These are phyloP conservation scores for Allantophomopsis lycopodina DNA, from an alignment of 2,329 filamentous ascomycete species.

Conservation along the genomic window DNA sequence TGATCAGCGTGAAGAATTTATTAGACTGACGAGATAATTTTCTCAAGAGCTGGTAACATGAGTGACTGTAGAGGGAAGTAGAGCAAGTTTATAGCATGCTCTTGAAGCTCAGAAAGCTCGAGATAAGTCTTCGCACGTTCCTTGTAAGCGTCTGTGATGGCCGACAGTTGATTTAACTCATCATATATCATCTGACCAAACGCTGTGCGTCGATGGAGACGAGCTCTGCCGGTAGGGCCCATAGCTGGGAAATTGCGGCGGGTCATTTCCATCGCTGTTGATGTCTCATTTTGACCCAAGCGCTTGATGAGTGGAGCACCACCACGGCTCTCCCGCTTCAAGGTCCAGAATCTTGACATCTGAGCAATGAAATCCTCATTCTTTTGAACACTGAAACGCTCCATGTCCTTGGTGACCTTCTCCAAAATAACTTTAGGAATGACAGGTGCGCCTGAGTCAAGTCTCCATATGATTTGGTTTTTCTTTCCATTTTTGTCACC, in stretches of 20 bases:
- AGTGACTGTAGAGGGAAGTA: slow-evolving; percentile 81
- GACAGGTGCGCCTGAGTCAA: slow-evolving; percentile 88
- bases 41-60: slow-evolving; percentile 65
- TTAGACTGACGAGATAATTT: slow-evolving; percentile 61
- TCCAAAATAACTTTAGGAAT: slow-evolving; percentile 83
- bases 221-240: slow-evolving; percentile 69
- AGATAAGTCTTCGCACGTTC: slow-evolving; percentile 29
- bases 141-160: too few species aligned
- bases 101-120: slow-evolving; percentile 61
- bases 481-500: slow-evolving; percentile 66
- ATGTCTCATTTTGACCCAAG: slow-evolving; percentile 90
- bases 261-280: slow-evolving; percentile 95
- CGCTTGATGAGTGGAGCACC: slow-evolving; percentile 88
- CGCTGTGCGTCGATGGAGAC: slow-evolving; percentile 70
- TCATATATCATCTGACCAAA: slow-evolving; percentile 58
- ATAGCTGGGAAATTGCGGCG: slow-evolving; percentile 91
- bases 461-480: slow-evolving; percentile 65
- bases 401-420: slow-evolving; percentile 69
- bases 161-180: too few species aligned
- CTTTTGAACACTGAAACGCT: slow-evolving; percentile 72
- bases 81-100: slow-evolving; percentile 69
- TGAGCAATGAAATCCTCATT: slow-evolving; percentile 88
- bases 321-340: slow-evolving; percentile 85
- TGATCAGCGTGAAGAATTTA: slow-evolving; percentile 1
- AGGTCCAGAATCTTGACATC: slow-evolving; percentile 92